Percentiles rank a stretch among this genome's conserved stretches.
Evolutionary conservation across 495 filamentous ascomycete species (phyloP).

Genomic region (Neurospora cerealis): DNA sequence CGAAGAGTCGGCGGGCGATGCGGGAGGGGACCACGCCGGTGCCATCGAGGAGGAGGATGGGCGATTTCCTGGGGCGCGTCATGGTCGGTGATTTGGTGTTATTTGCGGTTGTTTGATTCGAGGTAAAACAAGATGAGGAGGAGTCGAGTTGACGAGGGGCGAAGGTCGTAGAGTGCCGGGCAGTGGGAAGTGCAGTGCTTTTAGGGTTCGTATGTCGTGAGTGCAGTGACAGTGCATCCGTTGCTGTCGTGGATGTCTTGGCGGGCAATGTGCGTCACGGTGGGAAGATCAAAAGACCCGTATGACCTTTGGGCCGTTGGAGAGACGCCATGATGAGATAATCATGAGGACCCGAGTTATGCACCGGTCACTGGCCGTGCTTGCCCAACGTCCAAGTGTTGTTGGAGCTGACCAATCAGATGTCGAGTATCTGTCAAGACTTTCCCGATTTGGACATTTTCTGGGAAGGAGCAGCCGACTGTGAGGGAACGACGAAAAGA

Average conservation of each 20-base stretch:
- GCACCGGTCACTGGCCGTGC: not conserved
- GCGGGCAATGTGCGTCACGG: not conserved
- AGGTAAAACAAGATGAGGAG: not conserved
- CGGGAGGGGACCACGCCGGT: slow-evolving; percentile 38
- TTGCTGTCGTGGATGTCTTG: not conserved
- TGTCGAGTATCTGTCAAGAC: not conserved
- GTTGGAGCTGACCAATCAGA: not conserved
- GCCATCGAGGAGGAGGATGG: slow-evolving; percentile 38
- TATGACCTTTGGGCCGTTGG: not conserved
- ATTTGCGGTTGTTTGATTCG: not conserved
- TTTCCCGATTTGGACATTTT: not conserved
- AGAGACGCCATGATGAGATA: not conserved
- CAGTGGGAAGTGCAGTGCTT: not conserved
- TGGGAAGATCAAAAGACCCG: not conserved
- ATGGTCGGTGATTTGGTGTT: not conserved
- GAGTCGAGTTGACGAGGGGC: not conserved
- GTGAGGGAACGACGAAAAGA: too few species aligned
- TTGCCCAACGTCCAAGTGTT: not conserved
- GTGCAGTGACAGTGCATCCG: not conserved
- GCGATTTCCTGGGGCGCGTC: not conserved
- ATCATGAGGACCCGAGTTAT: not conserved
- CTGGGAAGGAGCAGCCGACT: too few species aligned
- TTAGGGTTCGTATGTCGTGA: not conserved
- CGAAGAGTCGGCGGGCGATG: slow-evolving; percentile 26
- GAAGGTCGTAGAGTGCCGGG: not conserved